Conservation (phyloP, 192 early-diverging fungal species). For the Backusella liffmaniae region DNA sequence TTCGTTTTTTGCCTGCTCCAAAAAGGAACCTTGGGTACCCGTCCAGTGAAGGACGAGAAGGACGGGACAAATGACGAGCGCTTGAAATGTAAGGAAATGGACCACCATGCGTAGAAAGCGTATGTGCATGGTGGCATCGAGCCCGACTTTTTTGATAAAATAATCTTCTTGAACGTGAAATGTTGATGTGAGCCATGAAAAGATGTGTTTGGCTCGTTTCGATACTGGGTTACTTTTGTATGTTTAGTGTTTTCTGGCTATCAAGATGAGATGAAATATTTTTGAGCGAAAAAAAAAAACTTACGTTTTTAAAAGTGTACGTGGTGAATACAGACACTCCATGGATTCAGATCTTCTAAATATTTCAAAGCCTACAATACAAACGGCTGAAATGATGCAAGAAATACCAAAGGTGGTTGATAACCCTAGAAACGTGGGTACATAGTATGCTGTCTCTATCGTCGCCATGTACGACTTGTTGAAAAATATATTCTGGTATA, state of each 20-base stretch:
- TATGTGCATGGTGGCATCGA: constrained; percentile 63
- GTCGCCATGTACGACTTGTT: constrained; percentile 34
- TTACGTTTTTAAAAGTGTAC: constrained; percentile 35
- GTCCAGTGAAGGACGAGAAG: constrained; percentile 53
- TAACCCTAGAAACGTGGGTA: constrained; percentile 49
- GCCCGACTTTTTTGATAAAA: constrained; percentile 51
- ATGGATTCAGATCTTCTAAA: constrained; percentile 47
- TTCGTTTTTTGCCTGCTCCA: constrained; percentile 9
- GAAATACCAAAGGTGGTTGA: constrained; percentile 53
- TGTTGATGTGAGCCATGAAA: constrained; percentile 49
- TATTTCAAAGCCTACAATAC: constrained; percentile 51
- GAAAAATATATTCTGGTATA: not conserved
- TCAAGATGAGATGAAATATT: not conserved
- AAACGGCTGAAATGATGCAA: constrained; percentile 39
- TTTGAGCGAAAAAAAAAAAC: not conserved
- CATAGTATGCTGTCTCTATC: constrained; percentile 41
- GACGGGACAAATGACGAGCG: constrained; percentile 41
- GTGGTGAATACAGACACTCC: constrained; percentile 48
- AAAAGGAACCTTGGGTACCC: not conserved
- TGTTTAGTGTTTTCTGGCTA: too few species aligned
- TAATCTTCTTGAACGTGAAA: constrained; percentile 48
- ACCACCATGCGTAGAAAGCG: constrained; percentile 61
- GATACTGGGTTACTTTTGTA: constrained; percentile 45
- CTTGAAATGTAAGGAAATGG: constrained; percentile 46
- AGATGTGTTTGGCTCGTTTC: constrained; percentile 43